Evolutionary conservation across 805 yeast species (phyloP).

Genomic region (Wickerhamiella parazyma): DNA sequence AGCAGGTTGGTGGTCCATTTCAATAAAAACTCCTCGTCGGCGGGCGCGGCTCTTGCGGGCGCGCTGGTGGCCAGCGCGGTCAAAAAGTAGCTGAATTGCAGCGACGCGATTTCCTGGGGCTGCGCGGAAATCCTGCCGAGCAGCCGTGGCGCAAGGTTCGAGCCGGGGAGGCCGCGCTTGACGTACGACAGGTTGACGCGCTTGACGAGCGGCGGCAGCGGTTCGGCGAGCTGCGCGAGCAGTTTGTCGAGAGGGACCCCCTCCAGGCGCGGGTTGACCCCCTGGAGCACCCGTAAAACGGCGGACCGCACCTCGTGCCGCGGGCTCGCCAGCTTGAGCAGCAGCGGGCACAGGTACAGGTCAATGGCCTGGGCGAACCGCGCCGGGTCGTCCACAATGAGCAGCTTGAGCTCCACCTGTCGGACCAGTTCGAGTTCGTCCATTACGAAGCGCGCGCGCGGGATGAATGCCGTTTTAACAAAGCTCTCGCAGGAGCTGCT

Average conservation of each 20-base stretch:
- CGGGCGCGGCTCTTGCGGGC: background rate
- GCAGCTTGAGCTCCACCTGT: slow-evolving; percentile 70
- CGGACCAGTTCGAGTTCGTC: slow-evolving; percentile 24
- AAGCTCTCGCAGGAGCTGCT: slow-evolving; percentile 22
- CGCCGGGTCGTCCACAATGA: slow-evolving; percentile 54
- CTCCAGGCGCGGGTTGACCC: slow-evolving; percentile 21
- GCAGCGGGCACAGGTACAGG: slow-evolving; percentile 58
- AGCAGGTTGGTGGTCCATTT: slow-evolving; percentile 42
- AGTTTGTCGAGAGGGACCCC: slow-evolving; percentile 44
- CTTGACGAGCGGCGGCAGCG: slow-evolving; percentile 21
- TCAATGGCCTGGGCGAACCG: slow-evolving; percentile 50
- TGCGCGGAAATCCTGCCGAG: slow-evolving; percentile 31
- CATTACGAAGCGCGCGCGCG: background rate
- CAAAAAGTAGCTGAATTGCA: slow-evolving; percentile 14
- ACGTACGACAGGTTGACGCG: slow-evolving; percentile 37
- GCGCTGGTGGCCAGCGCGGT: background rate
- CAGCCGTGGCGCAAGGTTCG: slow-evolving; percentile 28
- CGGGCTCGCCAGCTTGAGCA: slow-evolving; percentile 65
- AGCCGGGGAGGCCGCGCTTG: slow-evolving; percentile 50
- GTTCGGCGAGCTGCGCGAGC: slow-evolving; percentile 46
- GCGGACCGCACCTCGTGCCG: slow-evolving; percentile 51
- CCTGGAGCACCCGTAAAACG: slow-evolving; percentile 48
- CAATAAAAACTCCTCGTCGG: slow-evolving; percentile 28
- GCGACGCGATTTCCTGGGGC: slow-evolving; percentile 17
- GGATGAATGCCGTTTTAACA: slow-evolving; percentile 13